Percentiles rank a stretch among this genome's conserved stretches.
Conservation (phyloP, 305 asterid species). For the Fraxinus latifolia region DNA sequence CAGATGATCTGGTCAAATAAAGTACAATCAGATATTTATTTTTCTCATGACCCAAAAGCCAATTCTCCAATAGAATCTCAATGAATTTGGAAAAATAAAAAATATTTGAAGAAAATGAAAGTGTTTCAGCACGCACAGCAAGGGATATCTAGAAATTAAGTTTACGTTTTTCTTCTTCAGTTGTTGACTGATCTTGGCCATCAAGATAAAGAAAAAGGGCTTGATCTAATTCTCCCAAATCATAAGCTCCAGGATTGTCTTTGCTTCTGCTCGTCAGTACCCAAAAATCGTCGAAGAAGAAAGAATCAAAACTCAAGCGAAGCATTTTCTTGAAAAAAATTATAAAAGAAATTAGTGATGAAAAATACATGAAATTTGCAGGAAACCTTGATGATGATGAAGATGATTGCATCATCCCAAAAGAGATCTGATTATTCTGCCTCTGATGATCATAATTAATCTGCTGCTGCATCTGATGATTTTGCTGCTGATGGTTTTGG, state of each 20-base stretch:
- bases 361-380: constrained; percentile 21
- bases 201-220: constrained; percentile 37
- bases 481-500: not conserved
- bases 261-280: constrained; percentile 23
- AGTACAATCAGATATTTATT: constrained; percentile 20
- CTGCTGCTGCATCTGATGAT: constrained; percentile 7
- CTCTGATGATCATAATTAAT: not conserved
- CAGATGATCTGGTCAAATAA: constrained; percentile 26
- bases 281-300: not conserved
- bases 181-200: constrained; percentile 33
- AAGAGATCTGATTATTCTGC: constrained; percentile 25
- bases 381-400: constrained; percentile 21
- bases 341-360: not conserved
- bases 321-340: not conserved
- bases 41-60: constrained; percentile 20
- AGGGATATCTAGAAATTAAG: not conserved
- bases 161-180: constrained; percentile 34
- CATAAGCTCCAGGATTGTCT: constrained; percentile 31
- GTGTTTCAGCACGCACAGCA: not conserved
- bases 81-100: constrained; percentile 1
- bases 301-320: not conserved
- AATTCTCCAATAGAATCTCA: constrained; percentile 26
- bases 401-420: constrained; percentile 30
- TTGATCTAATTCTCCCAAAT: constrained; percentile 43
- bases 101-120: not conserved